phyloP scores from a whole-genome alignment of 192 early-diverging fungal species.

The Podila clonocystis region DNA sequence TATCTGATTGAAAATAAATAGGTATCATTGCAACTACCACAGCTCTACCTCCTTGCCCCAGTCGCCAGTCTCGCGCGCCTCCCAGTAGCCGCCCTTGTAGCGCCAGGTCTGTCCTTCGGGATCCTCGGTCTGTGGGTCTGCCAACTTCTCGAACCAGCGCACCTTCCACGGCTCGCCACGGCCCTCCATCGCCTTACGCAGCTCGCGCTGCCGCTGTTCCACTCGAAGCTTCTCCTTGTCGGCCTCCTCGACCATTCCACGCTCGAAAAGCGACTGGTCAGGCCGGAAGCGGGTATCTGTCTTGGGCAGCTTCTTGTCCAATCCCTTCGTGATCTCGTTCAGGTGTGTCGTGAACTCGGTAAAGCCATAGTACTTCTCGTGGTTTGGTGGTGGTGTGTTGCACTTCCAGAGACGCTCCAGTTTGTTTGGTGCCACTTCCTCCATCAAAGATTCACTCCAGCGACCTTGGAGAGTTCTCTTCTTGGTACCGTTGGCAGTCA shows the following conservation, averaged over 20 bases:
- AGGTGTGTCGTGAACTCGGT: conserved; percentile 87
- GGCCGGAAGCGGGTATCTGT: conserved; percentile 96
- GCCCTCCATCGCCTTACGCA: conserved; percentile 76
- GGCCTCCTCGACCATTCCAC: conserved; percentile 82
- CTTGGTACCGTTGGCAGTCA: conserved; percentile 60
- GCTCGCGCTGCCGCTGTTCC: conserved; percentile 90
- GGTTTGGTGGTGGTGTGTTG: conserved; percentile 72
- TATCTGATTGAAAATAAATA: too few relatives aligned
- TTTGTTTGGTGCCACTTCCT: conserved; percentile 66
- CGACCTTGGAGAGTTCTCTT: conserved; percentile 60
- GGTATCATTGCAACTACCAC: conserved; percentile 15
- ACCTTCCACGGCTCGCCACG: conserved; percentile 73
- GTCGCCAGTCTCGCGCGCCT: conserved; percentile 60
- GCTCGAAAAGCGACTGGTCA: conserved; percentile 93
- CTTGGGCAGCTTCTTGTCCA: conserved; percentile 71
- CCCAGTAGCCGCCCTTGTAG: conserved; percentile 92
- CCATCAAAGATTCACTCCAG: conserved; percentile 72
- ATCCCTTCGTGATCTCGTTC: conserved; percentile 84
- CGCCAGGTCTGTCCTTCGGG: conserved; percentile 72
- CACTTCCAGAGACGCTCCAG: conserved; percentile 89
- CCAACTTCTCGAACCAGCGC: conserved; percentile 78
- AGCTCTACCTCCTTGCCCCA: conserved; percentile 43
- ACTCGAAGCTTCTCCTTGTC: conserved; percentile 87
- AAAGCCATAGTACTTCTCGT: conserved; percentile 90
- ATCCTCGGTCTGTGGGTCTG: conserved; percentile 61